Base-by-base conservation (phyloP, 768 basidiomycete genomes). In the Nidularia sp. region DNA sequence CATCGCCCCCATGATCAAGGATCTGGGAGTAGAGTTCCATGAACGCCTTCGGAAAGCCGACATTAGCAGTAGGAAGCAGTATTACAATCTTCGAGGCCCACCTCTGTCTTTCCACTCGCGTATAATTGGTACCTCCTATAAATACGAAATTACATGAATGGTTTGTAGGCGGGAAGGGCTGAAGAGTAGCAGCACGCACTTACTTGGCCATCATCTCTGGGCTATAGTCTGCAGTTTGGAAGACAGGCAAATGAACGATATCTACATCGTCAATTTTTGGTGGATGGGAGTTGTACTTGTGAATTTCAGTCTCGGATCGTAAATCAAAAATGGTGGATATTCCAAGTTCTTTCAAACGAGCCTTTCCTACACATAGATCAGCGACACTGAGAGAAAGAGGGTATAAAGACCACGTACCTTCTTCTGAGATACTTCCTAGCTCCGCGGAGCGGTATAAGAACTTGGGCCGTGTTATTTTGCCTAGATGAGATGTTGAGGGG, bases 151-250 rank as follows among this genome's bases (percentile, higher is more conserved):
- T 51, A 66, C 55, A 62, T 62, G 56, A 51, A 31, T 29, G 10
- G 35, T n/a, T 34, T 10, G 45, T 43, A 57, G 54, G 55, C 42
- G 48, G 51, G 52, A 53, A 54, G 55, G 25, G 53, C 47, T 52
- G 52, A 51, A 54, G 32, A 49, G 42, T 46, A 42, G 52, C 46
- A 57, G 60, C 70, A 76, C 73, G 73, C 70, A 84, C 88, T 70
- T 70, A 90, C 89, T 81, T 86, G 60, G 90, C 86, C 81, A 92
- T 86, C 69, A 77, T 81, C 67, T 90, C 86, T 18, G 89, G 89
- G 63, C 88, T 90, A 65, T 91, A 91, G 62, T 92, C 90, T 62
- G 85, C 85, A 45, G 71, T 81, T 59, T 77, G 70, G 56, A 82
- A 82, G n/a, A 91, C 86, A 0, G 90, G 88, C 10, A 72, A 70